Evolutionary conservation across 768 basidiomycete genomes (phyloP), one percentile per base, ranked within the genome.

Genomic region (Leccinellum rugosiceps): DNA sequence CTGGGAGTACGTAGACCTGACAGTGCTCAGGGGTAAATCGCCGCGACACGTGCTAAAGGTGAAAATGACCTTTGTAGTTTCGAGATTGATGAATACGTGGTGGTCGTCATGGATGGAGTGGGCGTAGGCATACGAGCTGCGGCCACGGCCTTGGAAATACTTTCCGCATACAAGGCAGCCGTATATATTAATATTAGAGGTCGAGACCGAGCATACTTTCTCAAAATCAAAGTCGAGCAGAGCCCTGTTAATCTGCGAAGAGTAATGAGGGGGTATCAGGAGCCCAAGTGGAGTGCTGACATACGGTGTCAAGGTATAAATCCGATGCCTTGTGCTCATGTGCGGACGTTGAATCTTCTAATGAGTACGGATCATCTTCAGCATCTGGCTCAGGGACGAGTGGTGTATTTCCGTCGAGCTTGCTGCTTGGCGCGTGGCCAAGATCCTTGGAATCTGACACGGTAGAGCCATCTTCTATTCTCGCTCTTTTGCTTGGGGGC

Each of bases 41-140:
- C 56, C 57, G 58, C 23, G 53, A 55, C 61, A 62, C 65, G 59
- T 63, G 57, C 49, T 14, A 57, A 60, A 45, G 53, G 58, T 50
- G 55, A 17, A 54, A 62, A 28, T 59, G 58, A 63, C 96, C 85
- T 95, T 96, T 57, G 90, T 86, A 4, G 94, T 92, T 66, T 91
- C 88, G 31, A 98, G 81, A 73, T 98, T 94, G 66, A 99, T 91
- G 80, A 94, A 99, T 56, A 98, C 97, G 68, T 98, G 94, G 70
- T 99, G 95, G 73, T 97, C 95, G 58, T 98, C 94, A 67, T 95
- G 92, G 61, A 99, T 95, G 47, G 94, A 90, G 75, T 99, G 97
- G 15, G 94, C 85, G 74, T 97, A 99, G 23, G 97, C 97, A 70
- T 94, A 94, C 56, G 94, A 94, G 46, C 82, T 92, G 61, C 88